phyloP scores from a whole-genome alignment of 1,284 basidiomycete species.

The Moesziomyces globuligerus region DNA sequence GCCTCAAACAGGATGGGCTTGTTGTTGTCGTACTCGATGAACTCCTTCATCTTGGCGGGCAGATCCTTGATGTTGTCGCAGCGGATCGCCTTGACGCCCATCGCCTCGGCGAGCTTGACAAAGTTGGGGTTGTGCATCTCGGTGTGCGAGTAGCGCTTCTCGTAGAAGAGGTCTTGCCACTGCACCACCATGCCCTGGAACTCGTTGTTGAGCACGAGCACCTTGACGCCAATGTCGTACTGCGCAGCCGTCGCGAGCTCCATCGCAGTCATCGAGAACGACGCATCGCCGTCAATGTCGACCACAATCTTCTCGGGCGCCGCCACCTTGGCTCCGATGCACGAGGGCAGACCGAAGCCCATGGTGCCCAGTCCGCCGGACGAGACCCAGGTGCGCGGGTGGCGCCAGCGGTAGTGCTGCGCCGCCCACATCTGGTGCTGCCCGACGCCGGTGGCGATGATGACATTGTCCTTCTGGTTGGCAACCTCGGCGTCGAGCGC shows the following conservation, averaged over 20 bases:
- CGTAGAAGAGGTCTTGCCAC: conserved; percentile 98
- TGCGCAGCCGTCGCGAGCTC: conserved; percentile 93
- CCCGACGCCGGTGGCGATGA: conserved; percentile 93
- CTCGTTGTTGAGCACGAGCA: conserved; percentile 68
- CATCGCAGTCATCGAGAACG: conserved; percentile 98
- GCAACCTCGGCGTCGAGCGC: conserved; percentile 78
- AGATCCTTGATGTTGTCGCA: conserved; percentile 80
- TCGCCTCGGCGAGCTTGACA: conserved; percentile 83
- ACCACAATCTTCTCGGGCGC: conserved; percentile 91
- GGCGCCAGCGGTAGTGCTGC: conserved; percentile 89
- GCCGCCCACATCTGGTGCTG: conserved; percentile 99
- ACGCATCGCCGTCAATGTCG: conserved; percentile 96
- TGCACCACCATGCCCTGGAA: conserved; percentile 90
- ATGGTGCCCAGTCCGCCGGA: conserved; percentile 94
- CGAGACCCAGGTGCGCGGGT: conserved; percentile 88
- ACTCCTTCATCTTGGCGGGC: conserved; percentile 96
- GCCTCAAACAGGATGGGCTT: conserved; percentile 93
- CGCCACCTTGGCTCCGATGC: conserved; percentile 96
- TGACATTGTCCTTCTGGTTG: conserved; percentile 83
- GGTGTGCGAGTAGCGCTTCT: conserved; percentile 91
- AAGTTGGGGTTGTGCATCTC: conserved; percentile 95
- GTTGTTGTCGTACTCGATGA: conserved; percentile 88
- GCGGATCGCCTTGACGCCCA: conserved; percentile 90
- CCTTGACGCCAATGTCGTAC: conserved; percentile 92
- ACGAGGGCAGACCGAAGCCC: conserved; percentile 94